Conservation (phyloP, 2,329 filamentous ascomycete species). For the Fusarium udum region DNA sequence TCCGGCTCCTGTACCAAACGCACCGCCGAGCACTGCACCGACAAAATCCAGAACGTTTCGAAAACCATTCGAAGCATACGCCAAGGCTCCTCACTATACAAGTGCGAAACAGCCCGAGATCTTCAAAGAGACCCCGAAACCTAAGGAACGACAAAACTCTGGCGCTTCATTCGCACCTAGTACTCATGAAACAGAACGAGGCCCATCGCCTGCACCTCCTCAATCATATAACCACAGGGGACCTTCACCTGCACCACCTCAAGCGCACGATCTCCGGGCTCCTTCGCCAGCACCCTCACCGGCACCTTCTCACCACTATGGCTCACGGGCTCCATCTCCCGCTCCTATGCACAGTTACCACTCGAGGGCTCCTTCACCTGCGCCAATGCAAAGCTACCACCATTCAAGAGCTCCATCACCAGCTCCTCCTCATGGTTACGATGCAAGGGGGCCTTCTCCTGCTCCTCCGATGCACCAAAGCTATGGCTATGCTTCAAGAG, state of each 20-base stretch:
- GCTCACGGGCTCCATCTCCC: constrained; percentile 46
- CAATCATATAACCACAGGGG: constrained; percentile 33
- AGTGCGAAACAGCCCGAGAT: constrained; percentile 69
- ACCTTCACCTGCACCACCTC: constrained; percentile 11
- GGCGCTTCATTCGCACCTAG: constrained; percentile 48
- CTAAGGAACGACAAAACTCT: constrained; percentile 54
- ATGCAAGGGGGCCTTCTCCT: constrained; percentile 47
- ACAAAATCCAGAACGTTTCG: constrained; percentile 72
- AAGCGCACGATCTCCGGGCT: constrained; percentile 32
- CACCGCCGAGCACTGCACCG: constrained; percentile 63
- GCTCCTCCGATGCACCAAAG: constrained; percentile 44
- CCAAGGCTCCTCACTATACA: constrained; percentile 72
- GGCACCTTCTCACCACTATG: constrained; percentile 44
- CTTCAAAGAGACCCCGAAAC: constrained; percentile 57
- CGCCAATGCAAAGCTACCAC: constrained; percentile 35
- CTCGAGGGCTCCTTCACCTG: constrained; percentile 29
- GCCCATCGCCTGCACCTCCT: constrained; percentile 39
- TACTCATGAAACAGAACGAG: constrained; percentile 37
- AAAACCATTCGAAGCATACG: constrained; percentile 74
- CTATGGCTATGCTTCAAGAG: constrained; percentile 48
- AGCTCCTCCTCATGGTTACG: constrained; percentile 42
- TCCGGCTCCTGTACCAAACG: constrained; percentile 65
- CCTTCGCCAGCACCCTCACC: constrained; percentile 50
- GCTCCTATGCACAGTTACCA: constrained; percentile 32
- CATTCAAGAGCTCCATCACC: constrained; percentile 44